Conservation (phyloP, 1,284 basidiomycete genomes). For the Trichosporon ovoides region DNA sequence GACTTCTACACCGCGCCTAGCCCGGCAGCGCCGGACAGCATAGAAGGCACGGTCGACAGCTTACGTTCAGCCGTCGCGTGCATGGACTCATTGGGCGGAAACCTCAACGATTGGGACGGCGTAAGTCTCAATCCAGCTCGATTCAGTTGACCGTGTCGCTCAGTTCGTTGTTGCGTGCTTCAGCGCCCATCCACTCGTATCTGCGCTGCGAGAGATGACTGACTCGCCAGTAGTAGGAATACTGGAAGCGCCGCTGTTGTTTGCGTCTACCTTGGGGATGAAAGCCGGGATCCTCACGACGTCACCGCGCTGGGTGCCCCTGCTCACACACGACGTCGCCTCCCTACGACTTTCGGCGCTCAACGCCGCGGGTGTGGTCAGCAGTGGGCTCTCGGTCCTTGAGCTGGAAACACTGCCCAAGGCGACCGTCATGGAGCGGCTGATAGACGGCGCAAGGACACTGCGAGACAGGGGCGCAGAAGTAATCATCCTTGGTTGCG, state of each 20-base stretch:
- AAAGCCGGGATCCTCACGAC: conserved; percentile 55
- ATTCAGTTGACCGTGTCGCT: no score
- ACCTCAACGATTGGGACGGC: conserved; percentile 24
- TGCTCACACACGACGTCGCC: conserved; percentile 48
- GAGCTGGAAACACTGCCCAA: conserved; percentile 50
- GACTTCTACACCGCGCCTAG: conserved; percentile 51
- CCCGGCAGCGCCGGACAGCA: conserved; percentile 45
- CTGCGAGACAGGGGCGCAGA: conserved; percentile 45
- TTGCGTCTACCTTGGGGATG: conserved; percentile 32
- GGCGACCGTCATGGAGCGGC: conserved; percentile 45
- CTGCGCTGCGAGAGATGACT: conserved; percentile 48
- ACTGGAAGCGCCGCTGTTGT: conserved; percentile 53
- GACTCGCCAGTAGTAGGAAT: conserved; percentile 51
- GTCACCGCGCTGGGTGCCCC: conserved; percentile 51
- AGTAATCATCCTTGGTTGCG: conserved; percentile 53
- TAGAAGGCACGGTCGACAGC: conserved; percentile 50
- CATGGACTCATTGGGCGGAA: conserved; percentile 24
- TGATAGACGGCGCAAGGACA: conserved; percentile 35
- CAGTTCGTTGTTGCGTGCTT: conserved; percentile 55
- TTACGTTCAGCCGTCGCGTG: conserved; percentile 48
- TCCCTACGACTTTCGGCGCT: conserved; percentile 30
- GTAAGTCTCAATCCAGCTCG: conserved; percentile 17
- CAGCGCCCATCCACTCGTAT: conserved; percentile 53
- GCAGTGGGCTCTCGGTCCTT: conserved; percentile 51
- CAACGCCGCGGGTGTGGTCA: conserved; percentile 51